A percentile compares a stretch with the other conserved stretches of the same genome.
phyloP scores from a whole-genome alignment of 768 basidiomycete genomes.

The Holtermanniella nyarrowii region DNA sequence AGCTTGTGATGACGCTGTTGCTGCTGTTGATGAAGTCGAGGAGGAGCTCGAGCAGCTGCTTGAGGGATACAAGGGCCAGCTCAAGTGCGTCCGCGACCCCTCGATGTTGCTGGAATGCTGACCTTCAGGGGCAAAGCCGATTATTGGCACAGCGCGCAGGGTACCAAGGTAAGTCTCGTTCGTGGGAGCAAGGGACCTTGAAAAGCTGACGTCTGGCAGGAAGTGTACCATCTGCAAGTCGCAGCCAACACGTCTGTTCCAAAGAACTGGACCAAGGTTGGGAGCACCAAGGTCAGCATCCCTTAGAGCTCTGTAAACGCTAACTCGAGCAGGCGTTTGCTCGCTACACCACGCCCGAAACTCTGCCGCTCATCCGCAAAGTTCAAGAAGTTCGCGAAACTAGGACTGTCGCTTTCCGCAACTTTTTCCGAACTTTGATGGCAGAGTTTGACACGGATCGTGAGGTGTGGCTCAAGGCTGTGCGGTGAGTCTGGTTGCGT shows the following conservation, averaged over 20 bases:
- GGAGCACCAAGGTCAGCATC: constrained; percentile 60
- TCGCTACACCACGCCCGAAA: constrained; percentile 67
- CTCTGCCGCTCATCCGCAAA: constrained; percentile 59
- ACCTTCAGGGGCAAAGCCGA: constrained; percentile 46
- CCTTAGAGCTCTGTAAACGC: constrained; percentile 2
- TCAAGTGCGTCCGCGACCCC: constrained; percentile 48
- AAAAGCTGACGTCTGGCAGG: constrained; percentile 45
- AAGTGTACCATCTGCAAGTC: constrained; percentile 81
- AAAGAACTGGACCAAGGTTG: constrained; percentile 68
- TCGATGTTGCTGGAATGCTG: not conserved
- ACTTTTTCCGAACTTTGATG: constrained; percentile 52
- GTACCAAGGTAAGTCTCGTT: constrained; percentile 58
- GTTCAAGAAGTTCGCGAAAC: constrained; percentile 92
- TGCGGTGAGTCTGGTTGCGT: constrained; percentile 51
- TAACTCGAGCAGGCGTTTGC: constrained; percentile 49
- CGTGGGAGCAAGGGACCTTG: not conserved
- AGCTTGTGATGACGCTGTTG: constrained; percentile 65
- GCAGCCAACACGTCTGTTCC: constrained; percentile 57
- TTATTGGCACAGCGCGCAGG: constrained; percentile 69
- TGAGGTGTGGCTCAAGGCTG: constrained; percentile 33
- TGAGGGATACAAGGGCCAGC: constrained; percentile 55
- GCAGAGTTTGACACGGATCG: constrained; percentile 39
- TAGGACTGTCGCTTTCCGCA: constrained; percentile 64
- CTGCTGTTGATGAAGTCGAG: constrained; percentile 63
- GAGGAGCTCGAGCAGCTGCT: constrained; percentile 58